Evolutionary conservation across 352 stramenopile genomes (phyloP).

Genomic region (Phytopythium chamaehyphon): DNA sequence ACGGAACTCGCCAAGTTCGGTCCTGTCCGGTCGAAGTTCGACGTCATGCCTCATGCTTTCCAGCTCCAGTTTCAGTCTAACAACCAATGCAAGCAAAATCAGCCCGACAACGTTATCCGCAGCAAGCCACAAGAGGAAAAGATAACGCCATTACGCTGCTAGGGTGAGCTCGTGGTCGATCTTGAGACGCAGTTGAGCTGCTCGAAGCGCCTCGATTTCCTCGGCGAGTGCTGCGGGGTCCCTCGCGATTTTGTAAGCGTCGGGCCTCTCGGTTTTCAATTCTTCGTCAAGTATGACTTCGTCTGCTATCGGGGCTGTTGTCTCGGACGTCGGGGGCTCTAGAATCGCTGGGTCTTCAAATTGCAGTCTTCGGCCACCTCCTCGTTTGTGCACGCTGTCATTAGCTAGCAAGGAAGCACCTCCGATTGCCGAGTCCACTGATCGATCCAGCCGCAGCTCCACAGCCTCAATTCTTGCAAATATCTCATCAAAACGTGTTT

Average conservation of each 20-base stretch:
- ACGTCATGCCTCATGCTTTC: conserved; percentile 34
- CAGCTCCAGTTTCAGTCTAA: conserved; percentile 36
- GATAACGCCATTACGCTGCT: conserved; percentile 10
- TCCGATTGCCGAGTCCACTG: background rate
- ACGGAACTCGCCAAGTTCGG: conserved; percentile 37
- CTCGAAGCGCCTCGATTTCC: conserved; percentile 50
- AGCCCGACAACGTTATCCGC: background rate
- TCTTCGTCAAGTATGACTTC: too few species aligned
- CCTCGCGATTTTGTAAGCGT: background rate
- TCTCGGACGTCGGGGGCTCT: background rate
- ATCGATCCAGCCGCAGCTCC: conserved; percentile 20
- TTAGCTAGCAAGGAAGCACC: background rate
- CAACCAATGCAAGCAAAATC: background rate
- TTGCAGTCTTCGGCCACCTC: background rate
- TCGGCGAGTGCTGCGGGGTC: conserved; percentile 27
- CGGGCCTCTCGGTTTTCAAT: too few species aligned
- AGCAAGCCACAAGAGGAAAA: background rate
- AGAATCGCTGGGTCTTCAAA: background rate
- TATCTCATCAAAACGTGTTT: conserved; percentile 46
- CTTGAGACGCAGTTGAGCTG: conserved; percentile 48
- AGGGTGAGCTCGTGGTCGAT: conserved; percentile 51
- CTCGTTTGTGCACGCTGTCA: background rate
- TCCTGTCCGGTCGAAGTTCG: conserved; percentile 20
- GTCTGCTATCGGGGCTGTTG: too few species aligned
- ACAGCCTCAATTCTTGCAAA: conserved; percentile 40